A percentile compares a stretch with the other conserved stretches of the same genome.
phyloP scores from a whole-genome alignment of 805 yeast genomes.

The Metschnikowia baotianmanensis region DNA sequence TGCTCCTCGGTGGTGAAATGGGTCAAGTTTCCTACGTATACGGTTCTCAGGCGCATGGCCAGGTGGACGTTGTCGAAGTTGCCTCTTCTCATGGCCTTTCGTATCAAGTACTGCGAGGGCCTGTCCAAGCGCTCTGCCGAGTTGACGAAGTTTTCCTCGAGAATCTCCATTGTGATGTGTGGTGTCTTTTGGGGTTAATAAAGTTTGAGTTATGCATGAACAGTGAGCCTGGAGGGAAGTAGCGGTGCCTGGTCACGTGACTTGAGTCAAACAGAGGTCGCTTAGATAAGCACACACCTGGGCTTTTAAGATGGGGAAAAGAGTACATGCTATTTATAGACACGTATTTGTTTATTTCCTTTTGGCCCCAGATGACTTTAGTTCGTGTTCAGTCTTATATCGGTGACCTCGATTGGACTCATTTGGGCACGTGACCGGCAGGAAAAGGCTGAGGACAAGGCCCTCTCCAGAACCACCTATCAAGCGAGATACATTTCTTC shows the following conservation, averaged over 20 bases:
- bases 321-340: too few species aligned
- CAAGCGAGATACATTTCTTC: background rate
- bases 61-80: slow-evolving; percentile 60
- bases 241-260: slow-evolving; percentile 1
- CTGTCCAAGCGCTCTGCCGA: slow-evolving; percentile 67
- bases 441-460: too few species aligned
- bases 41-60: slow-evolving; percentile 66
- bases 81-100: slow-evolving; percentile 57
- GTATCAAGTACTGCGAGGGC: slow-evolving; percentile 67
- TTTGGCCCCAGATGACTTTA: too few species aligned
- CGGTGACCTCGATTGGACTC: too few species aligned
- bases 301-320: too few species aligned
- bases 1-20: slow-evolving; percentile 95
- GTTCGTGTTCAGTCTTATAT: too few species aligned
- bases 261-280: background rate
- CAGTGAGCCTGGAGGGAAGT: background rate
- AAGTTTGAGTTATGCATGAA: background rate
- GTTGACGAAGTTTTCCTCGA: slow-evolving; percentile 51
- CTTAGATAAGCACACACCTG: background rate
- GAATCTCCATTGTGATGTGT: slow-evolving; percentile 33
- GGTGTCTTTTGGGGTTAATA: background rate
- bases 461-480: background rate
- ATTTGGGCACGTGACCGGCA: too few species aligned
- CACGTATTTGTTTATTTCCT: too few species aligned
- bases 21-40: slow-evolving; percentile 88